phyloP scores from a whole-genome alignment of 768 basidiomycete species.

The Fistulinella prunicolor region DNA sequence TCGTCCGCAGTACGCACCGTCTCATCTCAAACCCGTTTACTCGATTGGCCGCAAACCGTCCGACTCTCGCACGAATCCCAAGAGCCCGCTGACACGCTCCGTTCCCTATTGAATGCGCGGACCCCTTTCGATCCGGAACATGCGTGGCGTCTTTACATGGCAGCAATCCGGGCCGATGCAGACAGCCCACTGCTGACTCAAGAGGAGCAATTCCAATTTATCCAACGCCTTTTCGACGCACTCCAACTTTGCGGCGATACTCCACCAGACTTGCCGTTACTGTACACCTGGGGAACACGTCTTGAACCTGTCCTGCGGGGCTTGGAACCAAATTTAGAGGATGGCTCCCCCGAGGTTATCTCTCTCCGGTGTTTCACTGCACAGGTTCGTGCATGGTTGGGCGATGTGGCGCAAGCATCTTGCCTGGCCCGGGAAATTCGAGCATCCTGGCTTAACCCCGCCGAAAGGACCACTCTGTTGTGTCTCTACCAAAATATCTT shows the following conservation, averaged over 20 bases:
- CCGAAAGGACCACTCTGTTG: slow-evolving; percentile 23
- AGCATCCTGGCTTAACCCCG: slow-evolving; percentile 15
- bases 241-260: slow-evolving; percentile 14
- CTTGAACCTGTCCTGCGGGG: slow-evolving; percentile 34
- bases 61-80: slow-evolving; percentile 4
- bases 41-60: slow-evolving; percentile 5
- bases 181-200: slow-evolving; percentile 14
- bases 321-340: slow-evolving; percentile 23
- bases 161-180: slow-evolving; percentile 9
- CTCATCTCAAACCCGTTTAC: slow-evolving; percentile 10
- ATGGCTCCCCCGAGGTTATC: slow-evolving; percentile 16
- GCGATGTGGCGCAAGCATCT: slow-evolving; percentile 35
- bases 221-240: slow-evolving; percentile 21
- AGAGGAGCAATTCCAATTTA: slow-evolving; percentile 26
- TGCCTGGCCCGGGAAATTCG: slow-evolving; percentile 26
- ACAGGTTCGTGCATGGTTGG: slow-evolving; percentile 36
- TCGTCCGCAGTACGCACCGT: slow-evolving; percentile 17
- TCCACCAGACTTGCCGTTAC: slow-evolving; percentile 15
- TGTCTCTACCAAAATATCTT: slow-evolving; percentile 39
- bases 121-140: slow-evolving; percentile 34
- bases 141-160: slow-evolving; percentile 41
- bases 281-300: slow-evolving; percentile 37
- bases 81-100: slow-evolving; percentile 12
- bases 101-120: slow-evolving; percentile 16
- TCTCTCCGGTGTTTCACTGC: slow-evolving; percentile 30